Percentiles rank a stretch among this genome's conserved stretches.
Evolutionary conservation across 2,329 filamentous ascomycete genomes (phyloP).

Genomic region (Fusarium pseudoanthophilum): DNA sequence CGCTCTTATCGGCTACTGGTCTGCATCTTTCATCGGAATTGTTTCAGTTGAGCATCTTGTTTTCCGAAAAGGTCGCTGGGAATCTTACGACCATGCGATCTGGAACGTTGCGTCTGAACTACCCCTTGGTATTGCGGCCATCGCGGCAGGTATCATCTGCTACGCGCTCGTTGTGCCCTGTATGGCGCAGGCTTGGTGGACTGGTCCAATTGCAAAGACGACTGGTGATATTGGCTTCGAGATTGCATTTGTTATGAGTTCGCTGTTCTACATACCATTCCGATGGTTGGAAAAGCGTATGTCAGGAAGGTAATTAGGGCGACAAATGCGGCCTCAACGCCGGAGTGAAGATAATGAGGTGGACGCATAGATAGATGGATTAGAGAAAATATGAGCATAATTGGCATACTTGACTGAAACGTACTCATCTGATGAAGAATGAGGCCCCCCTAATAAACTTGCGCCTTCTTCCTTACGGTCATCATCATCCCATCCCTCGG

Average conservation of each 20-base stretch:
- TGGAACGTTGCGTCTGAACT: slow-evolving; percentile 60
- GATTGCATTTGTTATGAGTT: slow-evolving; percentile 65
- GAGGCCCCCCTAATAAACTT: no score
- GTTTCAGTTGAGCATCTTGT: slow-evolving; percentile 59
- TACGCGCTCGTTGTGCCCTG: slow-evolving; percentile 66
- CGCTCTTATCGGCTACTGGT: slow-evolving; percentile 68
- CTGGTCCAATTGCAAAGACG: slow-evolving; percentile 66
- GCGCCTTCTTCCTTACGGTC: slow-evolving; percentile 18
- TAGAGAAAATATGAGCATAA: slow-evolving; percentile 6
- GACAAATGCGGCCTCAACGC: slow-evolving; percentile 6
- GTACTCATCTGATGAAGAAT: not conserved
- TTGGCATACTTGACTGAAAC: not conserved
- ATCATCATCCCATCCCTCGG: slow-evolving; percentile 41
- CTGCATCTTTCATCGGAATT: slow-evolving; percentile 64
- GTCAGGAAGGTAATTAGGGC: slow-evolving; percentile 37
- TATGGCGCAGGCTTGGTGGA: slow-evolving; percentile 71
- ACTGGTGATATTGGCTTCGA: slow-evolving; percentile 76
- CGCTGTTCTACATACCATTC: slow-evolving; percentile 59
- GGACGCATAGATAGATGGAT: not conserved
- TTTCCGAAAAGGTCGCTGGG: slow-evolving; percentile 58
- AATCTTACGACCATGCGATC: slow-evolving; percentile 57
- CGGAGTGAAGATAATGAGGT: slow-evolving; percentile 6
- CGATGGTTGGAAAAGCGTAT: slow-evolving; percentile 57
- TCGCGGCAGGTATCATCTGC: slow-evolving; percentile 57
- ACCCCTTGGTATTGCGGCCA: slow-evolving; percentile 59